These are phyloP conservation scores for Davidsoniella virescens DNA, from an alignment of 2,329 filamentous ascomycete species.

Conservation along the genomic window DNA sequence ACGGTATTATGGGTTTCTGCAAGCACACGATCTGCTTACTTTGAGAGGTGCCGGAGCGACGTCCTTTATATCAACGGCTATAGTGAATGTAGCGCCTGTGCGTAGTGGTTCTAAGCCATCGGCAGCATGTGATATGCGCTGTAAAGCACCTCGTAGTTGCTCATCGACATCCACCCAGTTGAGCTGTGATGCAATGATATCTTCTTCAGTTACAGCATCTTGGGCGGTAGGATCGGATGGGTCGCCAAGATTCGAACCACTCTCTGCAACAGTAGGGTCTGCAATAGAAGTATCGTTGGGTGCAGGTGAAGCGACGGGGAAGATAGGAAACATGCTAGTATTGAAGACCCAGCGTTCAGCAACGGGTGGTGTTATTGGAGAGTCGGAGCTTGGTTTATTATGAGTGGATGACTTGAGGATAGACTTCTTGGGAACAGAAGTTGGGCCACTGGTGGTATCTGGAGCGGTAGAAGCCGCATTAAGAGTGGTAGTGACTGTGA, in stretches of 20 bases:
- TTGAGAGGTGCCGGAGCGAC: slow-evolving; percentile 41
- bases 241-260: not conserved
- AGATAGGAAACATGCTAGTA: slow-evolving; percentile 6
- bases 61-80: slow-evolving; percentile 58
- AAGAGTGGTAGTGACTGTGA: not conserved
- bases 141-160: slow-evolving; percentile 52
- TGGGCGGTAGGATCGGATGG: slow-evolving; percentile 6
- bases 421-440: not conserved
- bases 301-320: not conserved
- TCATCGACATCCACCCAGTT: slow-evolving; percentile 51
- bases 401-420: slow-evolving; percentile 12
- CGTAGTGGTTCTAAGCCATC: slow-evolving; percentile 43
- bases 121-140: slow-evolving; percentile 43
- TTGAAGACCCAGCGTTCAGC: slow-evolving; percentile 12
- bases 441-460: slow-evolving; percentile 31
- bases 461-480: not conserved
- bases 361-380: slow-evolving; percentile 15
- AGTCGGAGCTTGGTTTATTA: slow-evolving; percentile 21
- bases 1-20: not conserved
- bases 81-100: slow-evolving; percentile 52
- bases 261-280: not conserved
- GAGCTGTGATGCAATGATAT: slow-evolving; percentile 18
- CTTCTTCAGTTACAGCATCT: slow-evolving; percentile 14
- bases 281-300: slow-evolving; percentile 20
- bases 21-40: slow-evolving; percentile 24